Conservation (phyloP, 192 early-diverging fungal genomes). For the Coemansia erecta region DNA sequence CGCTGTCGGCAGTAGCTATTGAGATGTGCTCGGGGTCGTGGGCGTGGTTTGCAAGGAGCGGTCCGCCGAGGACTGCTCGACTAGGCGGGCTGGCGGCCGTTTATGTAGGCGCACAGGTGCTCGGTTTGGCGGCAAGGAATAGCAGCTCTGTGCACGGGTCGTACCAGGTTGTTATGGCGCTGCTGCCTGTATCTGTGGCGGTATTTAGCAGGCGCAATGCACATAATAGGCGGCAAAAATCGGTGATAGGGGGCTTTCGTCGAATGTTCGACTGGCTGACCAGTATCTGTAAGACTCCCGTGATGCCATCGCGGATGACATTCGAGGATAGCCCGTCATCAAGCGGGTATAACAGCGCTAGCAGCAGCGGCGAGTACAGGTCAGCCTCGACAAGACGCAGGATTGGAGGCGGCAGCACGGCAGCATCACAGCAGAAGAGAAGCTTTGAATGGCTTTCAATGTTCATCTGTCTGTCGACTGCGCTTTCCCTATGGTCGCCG, state of each 20-base stretch:
- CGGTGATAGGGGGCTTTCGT: too few species aligned
- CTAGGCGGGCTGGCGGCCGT: slow-evolving; percentile 27
- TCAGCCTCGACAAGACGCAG: not conserved
- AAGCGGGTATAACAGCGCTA: slow-evolving; percentile 9
- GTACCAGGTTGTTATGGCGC: slow-evolving; percentile 17
- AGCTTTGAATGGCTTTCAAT: not conserved
- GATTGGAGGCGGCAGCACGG: slow-evolving; percentile 3
- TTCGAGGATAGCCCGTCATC: too few species aligned
- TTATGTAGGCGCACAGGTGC: slow-evolving; percentile 9
- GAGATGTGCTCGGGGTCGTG: slow-evolving; percentile 17
- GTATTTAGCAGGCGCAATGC: too few species aligned
- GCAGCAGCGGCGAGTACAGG: slow-evolving; percentile 1
- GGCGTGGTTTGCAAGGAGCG: slow-evolving; percentile 20
- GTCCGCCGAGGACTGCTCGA: slow-evolving; percentile 12
- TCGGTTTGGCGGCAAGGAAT: slow-evolving; percentile 15
- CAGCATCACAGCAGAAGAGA: not conserved
- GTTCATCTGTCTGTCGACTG: not conserved
- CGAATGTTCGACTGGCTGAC: too few species aligned
- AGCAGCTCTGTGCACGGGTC: slow-evolving; percentile 28
- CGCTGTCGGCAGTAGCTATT: slow-evolving; percentile 6
- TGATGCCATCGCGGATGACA: too few species aligned
- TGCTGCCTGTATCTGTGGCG: slow-evolving; percentile 19
- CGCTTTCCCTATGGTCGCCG: slow-evolving; percentile 27
- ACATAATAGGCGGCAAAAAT: not conserved
- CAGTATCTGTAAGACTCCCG: too few species aligned